These are phyloP conservation scores for Gnomoniopsis smithogilvyi DNA, from an alignment of 2,329 filamentous ascomycete species.

Conservation along the genomic window DNA sequence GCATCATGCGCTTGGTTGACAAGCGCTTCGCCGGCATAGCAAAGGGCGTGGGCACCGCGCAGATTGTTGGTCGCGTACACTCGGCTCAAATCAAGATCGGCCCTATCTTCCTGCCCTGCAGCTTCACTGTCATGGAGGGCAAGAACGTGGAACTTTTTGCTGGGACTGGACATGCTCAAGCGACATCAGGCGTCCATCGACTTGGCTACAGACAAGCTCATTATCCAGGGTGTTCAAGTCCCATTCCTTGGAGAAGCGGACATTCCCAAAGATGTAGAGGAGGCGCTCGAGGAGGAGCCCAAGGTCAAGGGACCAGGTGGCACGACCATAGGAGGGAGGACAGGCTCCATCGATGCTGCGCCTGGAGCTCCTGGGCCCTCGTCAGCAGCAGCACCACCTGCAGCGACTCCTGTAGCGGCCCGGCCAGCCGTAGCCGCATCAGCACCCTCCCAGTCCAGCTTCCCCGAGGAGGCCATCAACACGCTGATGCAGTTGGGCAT, in stretches of 20 bases:
- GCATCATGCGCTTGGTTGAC: constrained; percentile 95
- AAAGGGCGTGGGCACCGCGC: constrained; percentile 88
- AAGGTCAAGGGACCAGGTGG: constrained; percentile 81
- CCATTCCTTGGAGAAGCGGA: constrained; percentile 90
- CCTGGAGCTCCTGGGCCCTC: constrained; percentile 33
- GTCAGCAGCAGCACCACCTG: constrained; percentile 22
- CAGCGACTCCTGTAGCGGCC: constrained; percentile 25
- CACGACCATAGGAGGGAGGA: constrained; percentile 80
- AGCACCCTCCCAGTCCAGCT: constrained; percentile 24
- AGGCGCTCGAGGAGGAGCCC: constrained; percentile 72
- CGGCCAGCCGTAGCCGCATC: constrained; percentile 17
- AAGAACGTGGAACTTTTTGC: constrained; percentile 90
- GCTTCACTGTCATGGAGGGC: constrained; percentile 99
- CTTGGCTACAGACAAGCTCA: constrained; percentile 75
- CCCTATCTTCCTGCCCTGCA: constrained; percentile 80
- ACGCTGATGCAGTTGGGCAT: constrained; percentile 78
- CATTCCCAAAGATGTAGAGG: constrained; percentile 81
- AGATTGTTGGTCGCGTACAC: constrained; percentile 92
- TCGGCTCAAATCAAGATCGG: constrained; percentile 94
- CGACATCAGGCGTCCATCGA: constrained; percentile 93
- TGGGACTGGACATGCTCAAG: constrained; percentile 96
- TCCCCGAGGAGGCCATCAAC: constrained; percentile 66
- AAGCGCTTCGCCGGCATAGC: constrained; percentile 89
- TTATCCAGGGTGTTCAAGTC: constrained; percentile 86
- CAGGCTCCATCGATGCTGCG: constrained; percentile 66